Evolutionary conservation across 805 yeast species (phyloP).

Genomic region (Schizosaccharomyces osmophilus): DNA sequence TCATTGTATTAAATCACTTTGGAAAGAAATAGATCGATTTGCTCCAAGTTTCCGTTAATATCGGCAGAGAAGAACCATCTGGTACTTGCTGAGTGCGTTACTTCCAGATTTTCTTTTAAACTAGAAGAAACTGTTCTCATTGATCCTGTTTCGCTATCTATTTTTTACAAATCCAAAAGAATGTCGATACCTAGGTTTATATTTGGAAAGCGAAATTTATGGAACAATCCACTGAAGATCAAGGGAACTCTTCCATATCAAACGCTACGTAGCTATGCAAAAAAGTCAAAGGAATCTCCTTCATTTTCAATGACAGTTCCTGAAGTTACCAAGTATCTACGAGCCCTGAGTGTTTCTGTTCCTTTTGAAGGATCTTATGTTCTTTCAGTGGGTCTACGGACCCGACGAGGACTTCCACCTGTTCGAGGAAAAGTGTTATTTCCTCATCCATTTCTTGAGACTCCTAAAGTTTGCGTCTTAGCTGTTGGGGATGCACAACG

Average conservation of each 20-base stretch:
- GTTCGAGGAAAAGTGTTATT: not conserved
- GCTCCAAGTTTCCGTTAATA: too few relatives aligned
- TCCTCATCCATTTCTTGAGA: not conserved
- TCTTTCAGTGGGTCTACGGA: not conserved
- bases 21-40: too few relatives aligned
- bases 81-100: too few relatives aligned
- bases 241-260: not conserved
- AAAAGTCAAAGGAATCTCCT: not conserved
- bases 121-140: too few relatives aligned
- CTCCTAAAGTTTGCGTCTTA: conserved; percentile 20
- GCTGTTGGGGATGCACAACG: conserved; percentile 26
- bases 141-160: too few relatives aligned
- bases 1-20: too few relatives aligned
- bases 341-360: not conserved
- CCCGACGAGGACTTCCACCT: not conserved
- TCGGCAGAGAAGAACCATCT: too few relatives aligned
- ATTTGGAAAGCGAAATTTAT: too few relatives aligned
- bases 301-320: not conserved
- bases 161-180: too few relatives aligned
- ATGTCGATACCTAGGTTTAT: too few relatives aligned
- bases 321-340: not conserved
- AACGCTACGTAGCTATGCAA: not conserved
- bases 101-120: too few relatives aligned
- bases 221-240: not conserved
- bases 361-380: not conserved